These are phyloP conservation scores for Pigoraptor vietnamica DNA, from an alignment of 78 protist genomes.

Conservation along the genomic window DNA sequence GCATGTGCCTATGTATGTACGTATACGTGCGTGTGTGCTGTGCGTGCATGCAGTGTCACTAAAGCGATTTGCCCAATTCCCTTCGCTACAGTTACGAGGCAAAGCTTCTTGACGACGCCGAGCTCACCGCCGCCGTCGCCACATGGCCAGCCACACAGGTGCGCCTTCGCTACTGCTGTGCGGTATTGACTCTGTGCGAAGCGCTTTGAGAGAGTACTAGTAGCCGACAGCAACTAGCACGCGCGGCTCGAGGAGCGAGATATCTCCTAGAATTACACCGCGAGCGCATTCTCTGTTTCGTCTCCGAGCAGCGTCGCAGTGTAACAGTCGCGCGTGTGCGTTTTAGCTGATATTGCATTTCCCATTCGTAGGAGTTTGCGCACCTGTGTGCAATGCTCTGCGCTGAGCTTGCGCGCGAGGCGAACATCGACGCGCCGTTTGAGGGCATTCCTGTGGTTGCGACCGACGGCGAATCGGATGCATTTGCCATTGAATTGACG, in stretches of 20 bases:
- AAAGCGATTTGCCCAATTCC: neutral
- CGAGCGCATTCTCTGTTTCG: too few species aligned
- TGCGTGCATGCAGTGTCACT: neutral
- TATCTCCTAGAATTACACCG: too few species aligned
- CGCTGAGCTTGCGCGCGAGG: neutral
- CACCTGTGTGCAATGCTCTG: neutral
- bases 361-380: neutral
- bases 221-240: too few species aligned
- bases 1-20: neutral
- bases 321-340: neutral
- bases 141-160: neutral
- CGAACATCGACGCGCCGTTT: neutral
- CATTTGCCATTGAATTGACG: neutral
- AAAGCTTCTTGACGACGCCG: neutral
- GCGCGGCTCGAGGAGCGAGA: too few species aligned
- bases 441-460: neutral
- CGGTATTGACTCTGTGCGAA: neutral
- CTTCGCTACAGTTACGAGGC: neutral
- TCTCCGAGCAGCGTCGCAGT: too few species aligned
- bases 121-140: neutral
- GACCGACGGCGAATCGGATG: neutral
- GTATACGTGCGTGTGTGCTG: neutral
- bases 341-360: neutral
- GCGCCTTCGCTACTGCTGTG: neutral
- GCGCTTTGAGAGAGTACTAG: too few species aligned